A percentile compares a stretch with the other conserved stretches of the same genome.
These are phyloP conservation scores for Gonapodya prolifera DNA, from an alignment of 192 early-diverging fungal genomes.

Conservation along the genomic window DNA sequence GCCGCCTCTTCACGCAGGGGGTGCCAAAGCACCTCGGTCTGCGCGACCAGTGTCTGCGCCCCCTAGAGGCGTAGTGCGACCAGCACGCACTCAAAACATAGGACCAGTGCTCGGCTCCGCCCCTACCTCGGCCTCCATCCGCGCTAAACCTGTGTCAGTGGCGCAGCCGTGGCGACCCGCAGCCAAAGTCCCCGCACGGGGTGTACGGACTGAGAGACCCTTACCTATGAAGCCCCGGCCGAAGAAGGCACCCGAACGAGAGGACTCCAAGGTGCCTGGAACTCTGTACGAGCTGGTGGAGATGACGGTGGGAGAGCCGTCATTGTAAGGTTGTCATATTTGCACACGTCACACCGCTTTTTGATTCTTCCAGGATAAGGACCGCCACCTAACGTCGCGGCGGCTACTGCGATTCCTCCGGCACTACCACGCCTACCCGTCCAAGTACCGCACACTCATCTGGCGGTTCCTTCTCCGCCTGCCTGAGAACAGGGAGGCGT, in stretches of 20 bases:
- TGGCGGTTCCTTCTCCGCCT: conserved; percentile 36
- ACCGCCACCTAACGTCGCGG: not conserved
- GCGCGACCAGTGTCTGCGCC: too few species aligned
- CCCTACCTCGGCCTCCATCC: too few species aligned
- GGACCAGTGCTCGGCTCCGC: too few species aligned
- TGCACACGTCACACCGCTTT: not conserved
- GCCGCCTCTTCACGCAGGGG: too few species aligned
- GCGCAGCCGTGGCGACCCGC: not conserved
- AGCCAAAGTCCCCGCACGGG: not conserved
- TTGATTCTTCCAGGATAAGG: not conserved
- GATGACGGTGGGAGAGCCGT: not conserved
- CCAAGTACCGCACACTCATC: conserved; percentile 24
- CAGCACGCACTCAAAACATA: too few species aligned
- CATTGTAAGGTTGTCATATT: not conserved
- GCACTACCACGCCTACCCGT: not conserved
- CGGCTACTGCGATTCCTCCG: not conserved
- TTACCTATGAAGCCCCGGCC: not conserved
- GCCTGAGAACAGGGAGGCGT: conserved; percentile 37
- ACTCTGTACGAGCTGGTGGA: not conserved
- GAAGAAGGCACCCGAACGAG: not conserved
- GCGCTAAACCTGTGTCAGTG: too few species aligned
- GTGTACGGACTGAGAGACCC: not conserved
- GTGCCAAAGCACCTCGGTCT: too few species aligned
- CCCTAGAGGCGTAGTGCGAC: too few species aligned
- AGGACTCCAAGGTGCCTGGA: not conserved